Conservation (phyloP, 2,329 filamentous ascomycete genomes). For the Sclerotinia glacialis region DNA sequence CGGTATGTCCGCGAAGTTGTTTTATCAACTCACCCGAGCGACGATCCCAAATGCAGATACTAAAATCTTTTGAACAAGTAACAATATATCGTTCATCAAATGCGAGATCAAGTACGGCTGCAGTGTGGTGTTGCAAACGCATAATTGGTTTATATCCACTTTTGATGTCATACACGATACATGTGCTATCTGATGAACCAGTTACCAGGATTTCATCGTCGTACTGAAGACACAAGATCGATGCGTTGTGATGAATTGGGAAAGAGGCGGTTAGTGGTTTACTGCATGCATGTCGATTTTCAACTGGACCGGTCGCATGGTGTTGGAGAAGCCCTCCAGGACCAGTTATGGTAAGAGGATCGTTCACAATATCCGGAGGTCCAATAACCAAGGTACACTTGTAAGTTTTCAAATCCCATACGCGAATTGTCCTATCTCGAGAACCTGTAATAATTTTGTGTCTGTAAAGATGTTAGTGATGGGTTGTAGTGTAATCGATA, state of each 20-base stretch:
- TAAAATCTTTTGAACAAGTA: slow-evolving; percentile 94
- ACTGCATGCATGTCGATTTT: slow-evolving; percentile 44
- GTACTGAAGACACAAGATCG: slow-evolving; percentile 92
- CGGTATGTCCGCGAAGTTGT: slow-evolving; percentile 78
- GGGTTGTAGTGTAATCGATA: background rate
- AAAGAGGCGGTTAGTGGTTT: slow-evolving; percentile 57
- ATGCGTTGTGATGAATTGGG: slow-evolving; percentile 75
- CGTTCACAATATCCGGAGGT: slow-evolving; percentile 62
- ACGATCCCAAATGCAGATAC: slow-evolving; percentile 92
- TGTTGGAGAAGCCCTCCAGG: slow-evolving; percentile 52
- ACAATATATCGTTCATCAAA: slow-evolving; percentile 92
- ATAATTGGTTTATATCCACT: slow-evolving; percentile 75
- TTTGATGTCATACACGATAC: slow-evolving; percentile 86
- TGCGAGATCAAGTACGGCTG: slow-evolving; percentile 89
- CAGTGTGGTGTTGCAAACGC: slow-evolving; percentile 74
- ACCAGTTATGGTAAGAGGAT: slow-evolving; percentile 51
- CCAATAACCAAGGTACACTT: slow-evolving; percentile 85
- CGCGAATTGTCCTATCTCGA: slow-evolving; percentile 88
- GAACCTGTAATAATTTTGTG: slow-evolving; percentile 96
- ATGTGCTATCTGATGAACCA: slow-evolving; percentile 86
- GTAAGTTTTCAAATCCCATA: slow-evolving; percentile 92
- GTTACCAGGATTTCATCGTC: slow-evolving; percentile 91
- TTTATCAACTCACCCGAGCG: slow-evolving; percentile 71
- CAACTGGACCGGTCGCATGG: slow-evolving; percentile 50
- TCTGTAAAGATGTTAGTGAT: slow-evolving; percentile 49